These are phyloP conservation scores for Flaveria ramosissima DNA, from an alignment of 129 eudicot species.

Conservation along the genomic window DNA sequence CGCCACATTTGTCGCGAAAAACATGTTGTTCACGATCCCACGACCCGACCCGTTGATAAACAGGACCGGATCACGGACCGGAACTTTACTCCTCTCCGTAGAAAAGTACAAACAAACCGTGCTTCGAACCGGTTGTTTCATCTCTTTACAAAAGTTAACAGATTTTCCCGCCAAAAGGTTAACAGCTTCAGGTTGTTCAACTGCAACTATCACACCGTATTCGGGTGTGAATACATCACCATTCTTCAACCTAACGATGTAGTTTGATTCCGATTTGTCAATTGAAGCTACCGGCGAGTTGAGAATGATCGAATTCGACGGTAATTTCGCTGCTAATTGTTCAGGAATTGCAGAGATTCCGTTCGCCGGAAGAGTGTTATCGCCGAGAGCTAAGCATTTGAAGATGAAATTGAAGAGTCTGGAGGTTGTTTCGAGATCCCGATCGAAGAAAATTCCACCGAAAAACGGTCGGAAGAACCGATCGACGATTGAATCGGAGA, in stretches of 20 bases:
- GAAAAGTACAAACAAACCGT: constrained; percentile 84
- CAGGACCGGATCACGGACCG: constrained; percentile 67
- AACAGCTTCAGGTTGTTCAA: constrained; percentile 74
- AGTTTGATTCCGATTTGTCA: constrained; percentile 36
- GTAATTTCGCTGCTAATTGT: constrained; percentile 73
- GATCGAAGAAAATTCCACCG: constrained; percentile 89
- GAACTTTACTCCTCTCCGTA: constrained; percentile 46
- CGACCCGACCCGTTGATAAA: constrained; percentile 79
- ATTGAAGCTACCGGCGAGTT: constrained; percentile 58
- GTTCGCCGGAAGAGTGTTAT: constrained; percentile 82
- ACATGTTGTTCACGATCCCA: constrained; percentile 97
- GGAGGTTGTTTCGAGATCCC: constrained; percentile 81
- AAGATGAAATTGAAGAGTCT: constrained; percentile 81
- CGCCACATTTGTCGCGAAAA: constrained; percentile 87
- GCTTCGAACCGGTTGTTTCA: constrained; percentile 57
- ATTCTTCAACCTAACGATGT: constrained; percentile 42
- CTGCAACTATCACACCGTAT: constrained; percentile 81
- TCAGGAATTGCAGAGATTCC: constrained; percentile 89
- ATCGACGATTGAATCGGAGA: constrained; percentile 66
- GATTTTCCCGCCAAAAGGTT: constrained; percentile 65
- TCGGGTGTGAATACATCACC: constrained; percentile 65
- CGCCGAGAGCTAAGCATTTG: constrained; percentile 84
- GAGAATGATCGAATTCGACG: constrained; percentile 48
- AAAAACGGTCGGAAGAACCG: constrained; percentile 87
- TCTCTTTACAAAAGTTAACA: constrained; percentile 1